Percentiles rank a stretch among this genome's conserved stretches.
Evolutionary conservation across 495 filamentous ascomycete genomes (phyloP).

Genomic region (Amniculicola lignicola): DNA sequence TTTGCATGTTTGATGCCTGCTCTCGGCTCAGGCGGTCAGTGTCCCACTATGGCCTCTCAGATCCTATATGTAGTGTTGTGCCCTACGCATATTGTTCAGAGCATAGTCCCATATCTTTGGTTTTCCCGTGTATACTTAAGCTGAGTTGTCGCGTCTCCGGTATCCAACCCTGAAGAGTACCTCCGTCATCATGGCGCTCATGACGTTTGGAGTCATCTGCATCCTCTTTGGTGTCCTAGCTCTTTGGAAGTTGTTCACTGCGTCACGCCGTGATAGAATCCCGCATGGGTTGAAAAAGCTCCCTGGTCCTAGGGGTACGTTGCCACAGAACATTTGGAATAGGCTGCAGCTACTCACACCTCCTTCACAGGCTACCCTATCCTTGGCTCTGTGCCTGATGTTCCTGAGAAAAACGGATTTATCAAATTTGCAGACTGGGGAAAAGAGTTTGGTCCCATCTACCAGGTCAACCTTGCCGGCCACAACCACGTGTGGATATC

Average conservation of each 20-base stretch:
- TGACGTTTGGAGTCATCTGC: conserved; percentile 22
- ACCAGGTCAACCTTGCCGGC: conserved; percentile 56
- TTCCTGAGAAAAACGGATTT: conserved; percentile 52
- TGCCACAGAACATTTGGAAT: background rate
- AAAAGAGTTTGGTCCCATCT: conserved; percentile 61
- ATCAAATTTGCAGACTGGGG: conserved; percentile 62
- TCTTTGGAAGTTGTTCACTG: conserved; percentile 26
- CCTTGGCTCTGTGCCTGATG: conserved; percentile 58
- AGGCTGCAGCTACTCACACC: conserved; percentile 5
- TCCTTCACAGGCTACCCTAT: conserved; percentile 43
- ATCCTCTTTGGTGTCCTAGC: conserved; percentile 4
- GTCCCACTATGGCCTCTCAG: conserved; percentile 7
- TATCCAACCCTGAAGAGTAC: too few relatives aligned
- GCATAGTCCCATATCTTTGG: background rate
- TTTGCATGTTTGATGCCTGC: background rate
- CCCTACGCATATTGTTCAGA: background rate
- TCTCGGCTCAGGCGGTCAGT: conserved; percentile 16
- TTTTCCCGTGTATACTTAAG: background rate
- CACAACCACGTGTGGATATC: conserved; percentile 59
- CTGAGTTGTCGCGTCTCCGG: background rate
- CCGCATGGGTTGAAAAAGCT: conserved; percentile 37
- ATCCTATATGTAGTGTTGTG: conserved; percentile 22
- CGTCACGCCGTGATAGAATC: conserved; percentile 19
- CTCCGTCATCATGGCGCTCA: conserved; percentile 26
- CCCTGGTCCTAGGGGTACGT: conserved; percentile 41